Base-by-base conservation (phyloP, 1,139 yeast genomes). In the Taphrina confusa region DNA sequence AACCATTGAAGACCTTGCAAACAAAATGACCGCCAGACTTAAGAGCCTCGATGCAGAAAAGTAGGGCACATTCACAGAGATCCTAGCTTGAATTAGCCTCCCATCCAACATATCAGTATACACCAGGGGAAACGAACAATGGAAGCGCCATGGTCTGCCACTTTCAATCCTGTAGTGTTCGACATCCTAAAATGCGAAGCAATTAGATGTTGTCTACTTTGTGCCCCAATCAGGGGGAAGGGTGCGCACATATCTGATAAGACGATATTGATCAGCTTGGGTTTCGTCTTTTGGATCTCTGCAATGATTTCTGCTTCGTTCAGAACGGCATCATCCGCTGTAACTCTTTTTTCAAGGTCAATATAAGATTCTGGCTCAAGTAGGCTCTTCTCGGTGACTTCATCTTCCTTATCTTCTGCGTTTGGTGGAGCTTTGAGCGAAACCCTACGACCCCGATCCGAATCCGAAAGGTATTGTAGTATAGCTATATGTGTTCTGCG, bases 181-280 rank as follows among this genome's bases (percentile, higher is more conserved):
- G 86, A 84, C 82, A 85, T 81, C 90, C 90, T 85, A 73, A 70
- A 67, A 70, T 80, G 84, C 12, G 97, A 95, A 66, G 80, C 79
- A 76, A 88, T 84, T 78, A 85, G 82, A 72, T 54, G 58, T 14
- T 14, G 50, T 25, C 92, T 86, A 73, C 85, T 80, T 80, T 82
- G 82, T 70, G 78, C 85, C 2, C 90, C 88, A 30, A 77, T 72
- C 52, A 84, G 91, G 61, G 83, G 78, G 71, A 82, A 80, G 39
- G 95, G 91, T 67, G 79, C 88, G 72, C 86, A 82, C 84, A 92
- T 84, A 76, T 92, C 98, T 71, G 97, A 88, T 45, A 92, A 70
- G 37, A 91, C 81, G 54, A 91, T 75, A 72, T 91, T 88, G 60
- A 83, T 78, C 68, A 66, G 52, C 55, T 60, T 47, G 11, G 58